Evolutionary conservation across 306 rosid genomes (phyloP).

Genomic region (Cucurbita argyrosperma): DNA sequence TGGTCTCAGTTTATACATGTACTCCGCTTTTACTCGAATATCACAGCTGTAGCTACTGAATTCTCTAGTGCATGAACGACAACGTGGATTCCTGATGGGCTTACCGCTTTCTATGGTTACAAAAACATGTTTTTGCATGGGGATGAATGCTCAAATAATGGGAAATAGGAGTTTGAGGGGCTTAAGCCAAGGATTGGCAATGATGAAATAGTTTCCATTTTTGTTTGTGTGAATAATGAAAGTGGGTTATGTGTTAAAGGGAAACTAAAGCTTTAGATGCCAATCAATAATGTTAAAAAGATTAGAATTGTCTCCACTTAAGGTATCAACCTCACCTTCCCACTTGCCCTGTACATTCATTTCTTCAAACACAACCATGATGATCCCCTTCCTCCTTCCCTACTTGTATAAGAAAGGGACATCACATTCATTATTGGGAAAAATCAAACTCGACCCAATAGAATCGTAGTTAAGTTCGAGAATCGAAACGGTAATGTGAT

Average conservation of each 20-base stretch:
- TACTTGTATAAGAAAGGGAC: not conserved
- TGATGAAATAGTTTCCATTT: slow-evolving; percentile 3
- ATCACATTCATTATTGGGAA: not conserved
- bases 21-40: too few species aligned
- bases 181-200: not conserved
- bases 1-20: too few species aligned
- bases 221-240: not conserved
- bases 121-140: not conserved
- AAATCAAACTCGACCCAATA: too few species aligned
- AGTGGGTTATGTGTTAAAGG: not conserved
- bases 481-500: too few species aligned
- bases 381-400: not conserved
- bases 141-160: not conserved
- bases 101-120: not conserved
- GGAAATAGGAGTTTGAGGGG: not conserved
- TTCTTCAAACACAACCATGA: not conserved
- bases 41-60: too few species aligned
- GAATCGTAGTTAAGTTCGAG: too few species aligned
- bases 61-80: not conserved
- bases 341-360: not conserved
- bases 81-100: not conserved
- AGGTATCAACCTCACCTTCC: slow-evolving; percentile 2
- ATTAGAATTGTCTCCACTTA: not conserved
- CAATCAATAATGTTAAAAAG: not conserved
- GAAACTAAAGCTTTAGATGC: not conserved